phyloP scores from a whole-genome alignment of 108 stramenopile genomes.

The Thalassiosira profunda region DNA sequence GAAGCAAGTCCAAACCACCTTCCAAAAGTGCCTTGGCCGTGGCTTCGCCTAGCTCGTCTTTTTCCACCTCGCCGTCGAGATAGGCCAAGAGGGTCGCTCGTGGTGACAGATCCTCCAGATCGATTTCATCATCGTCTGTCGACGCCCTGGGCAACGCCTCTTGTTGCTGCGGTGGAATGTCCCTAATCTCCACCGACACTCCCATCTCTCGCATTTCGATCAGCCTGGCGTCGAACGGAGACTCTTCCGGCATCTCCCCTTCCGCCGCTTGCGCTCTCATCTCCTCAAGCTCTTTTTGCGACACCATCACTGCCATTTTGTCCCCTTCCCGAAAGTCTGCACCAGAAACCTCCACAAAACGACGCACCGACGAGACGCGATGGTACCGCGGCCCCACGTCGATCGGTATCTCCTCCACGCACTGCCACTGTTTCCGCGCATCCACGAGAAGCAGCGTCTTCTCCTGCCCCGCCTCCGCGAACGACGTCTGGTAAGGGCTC shows the following conservation, averaged over 20 bases:
- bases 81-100: slow-evolving; percentile 60
- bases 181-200: slow-evolving; percentile 72
- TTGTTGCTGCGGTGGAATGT: slow-evolving; percentile 31
- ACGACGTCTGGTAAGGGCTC: slow-evolving; percentile 85
- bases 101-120: slow-evolving; percentile 71
- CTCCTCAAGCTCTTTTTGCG: too few species aligned
- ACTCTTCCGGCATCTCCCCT: slow-evolving; percentile 4
- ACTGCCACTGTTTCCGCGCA: slow-evolving; percentile 57
- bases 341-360: slow-evolving; percentile 32
- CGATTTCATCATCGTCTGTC: slow-evolving; percentile 3
- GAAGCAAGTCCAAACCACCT: slow-evolving; percentile 53
- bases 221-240: slow-evolving; percentile 46
- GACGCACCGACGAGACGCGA: slow-evolving; percentile 50
- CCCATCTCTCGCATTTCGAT: slow-evolving; percentile 52
- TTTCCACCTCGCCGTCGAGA: slow-evolving; percentile 52
- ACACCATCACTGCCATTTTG: too few species aligned
- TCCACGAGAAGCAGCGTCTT: slow-evolving; percentile 77
- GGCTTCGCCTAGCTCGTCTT: slow-evolving; percentile 27
- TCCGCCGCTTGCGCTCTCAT: too few species aligned
- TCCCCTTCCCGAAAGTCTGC: slow-evolving; percentile 39
- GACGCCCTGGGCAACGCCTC: too few species aligned
- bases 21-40: slow-evolving; percentile 42
- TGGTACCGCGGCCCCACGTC: slow-evolving; percentile 76
- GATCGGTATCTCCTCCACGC: slow-evolving; percentile 69
- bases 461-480: slow-evolving; percentile 79